Evolutionary conservation across 257 asterid genomes (phyloP).

Genomic region (Forsythia suspensa): DNA sequence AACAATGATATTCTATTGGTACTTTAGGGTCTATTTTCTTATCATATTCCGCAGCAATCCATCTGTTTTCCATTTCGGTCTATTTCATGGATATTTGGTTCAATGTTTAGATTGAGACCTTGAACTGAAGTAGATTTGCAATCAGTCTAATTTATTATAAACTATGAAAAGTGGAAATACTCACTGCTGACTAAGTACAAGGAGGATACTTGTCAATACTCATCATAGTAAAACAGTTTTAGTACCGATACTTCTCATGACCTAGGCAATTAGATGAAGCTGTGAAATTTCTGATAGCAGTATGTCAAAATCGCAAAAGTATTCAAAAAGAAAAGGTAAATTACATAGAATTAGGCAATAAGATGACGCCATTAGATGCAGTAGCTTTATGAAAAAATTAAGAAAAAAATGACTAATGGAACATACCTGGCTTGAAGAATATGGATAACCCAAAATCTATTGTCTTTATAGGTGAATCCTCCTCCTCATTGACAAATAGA

Average conservation of each 20-base stretch:
- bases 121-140: background rate
- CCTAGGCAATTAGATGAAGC: background rate
- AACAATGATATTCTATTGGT: background rate
- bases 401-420: background rate
- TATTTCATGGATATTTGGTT: background rate
- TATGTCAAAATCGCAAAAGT: background rate
- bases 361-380: background rate
- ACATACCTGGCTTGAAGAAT: conserved; percentile 84
- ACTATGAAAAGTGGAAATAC: background rate
- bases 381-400: background rate
- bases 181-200: background rate
- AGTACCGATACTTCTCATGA: background rate
- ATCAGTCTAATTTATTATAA: background rate
- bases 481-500: conserved; percentile 58
- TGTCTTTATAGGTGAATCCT: conserved; percentile 67
- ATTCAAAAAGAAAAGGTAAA: background rate
- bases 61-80: background rate
- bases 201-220: background rate
- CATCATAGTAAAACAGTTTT: background rate
- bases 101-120: background rate
- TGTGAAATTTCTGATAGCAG: background rate
- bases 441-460: conserved; percentile 82
- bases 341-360: background rate
- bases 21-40: background rate
- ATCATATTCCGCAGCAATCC: background rate